These are phyloP conservation scores for Fraxinus nigra DNA, from an alignment of 305 asterid genomes.

Conservation along the genomic window DNA sequence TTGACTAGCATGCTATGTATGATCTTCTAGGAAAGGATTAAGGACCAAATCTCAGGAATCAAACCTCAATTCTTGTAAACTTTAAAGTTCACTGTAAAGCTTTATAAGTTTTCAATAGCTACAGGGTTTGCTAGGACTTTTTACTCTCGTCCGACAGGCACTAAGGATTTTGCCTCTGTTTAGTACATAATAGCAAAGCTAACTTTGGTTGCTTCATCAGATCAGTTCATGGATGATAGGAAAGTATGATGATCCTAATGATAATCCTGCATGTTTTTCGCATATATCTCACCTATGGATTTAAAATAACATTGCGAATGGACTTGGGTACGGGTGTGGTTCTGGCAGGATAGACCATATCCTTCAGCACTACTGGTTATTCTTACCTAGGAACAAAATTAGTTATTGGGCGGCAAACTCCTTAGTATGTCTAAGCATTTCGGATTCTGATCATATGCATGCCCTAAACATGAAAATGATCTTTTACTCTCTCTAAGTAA, in stretches of 20 bases:
- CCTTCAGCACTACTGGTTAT: not conserved
- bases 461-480: not conserved
- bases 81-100: no score
- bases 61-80: no score
- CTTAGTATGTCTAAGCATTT: not conserved
- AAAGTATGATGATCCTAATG: not conserved
- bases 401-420: not conserved
- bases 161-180: not conserved
- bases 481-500: not conserved
- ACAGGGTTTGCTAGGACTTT: not conserved
- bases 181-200: not conserved
- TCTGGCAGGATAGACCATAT: not conserved
- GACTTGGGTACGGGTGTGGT: not conserved
- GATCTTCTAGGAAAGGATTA: no score
- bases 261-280: not conserved
- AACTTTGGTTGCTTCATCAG: not conserved
- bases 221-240: not conserved
- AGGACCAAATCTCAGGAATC: no score
- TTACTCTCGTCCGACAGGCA: not conserved
- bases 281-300: not conserved
- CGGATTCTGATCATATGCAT: not conserved
- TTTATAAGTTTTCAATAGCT: not conserved
- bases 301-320: not conserved
- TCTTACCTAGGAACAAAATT: not conserved
- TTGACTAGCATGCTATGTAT: no score